Base-by-base conservation (phyloP, 345 rosid genomes). In the Trapa bicornis region DNA sequence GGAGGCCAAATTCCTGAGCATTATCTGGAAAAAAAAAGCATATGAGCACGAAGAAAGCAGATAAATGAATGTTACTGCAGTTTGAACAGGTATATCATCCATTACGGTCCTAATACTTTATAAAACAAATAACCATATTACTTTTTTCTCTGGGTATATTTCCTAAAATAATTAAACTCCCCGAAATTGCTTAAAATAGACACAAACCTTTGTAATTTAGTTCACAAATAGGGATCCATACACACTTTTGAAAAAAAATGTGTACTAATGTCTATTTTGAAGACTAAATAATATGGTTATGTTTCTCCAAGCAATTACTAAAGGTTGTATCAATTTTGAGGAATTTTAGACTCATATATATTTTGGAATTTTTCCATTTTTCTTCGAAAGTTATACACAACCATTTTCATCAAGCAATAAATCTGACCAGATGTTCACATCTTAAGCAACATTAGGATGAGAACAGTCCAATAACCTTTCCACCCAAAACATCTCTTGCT, bases 401-500 rank as follows among this genome's bases (percentile, higher is more conserved):
- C 36, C 37, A 60, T 32, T 60, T 60, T 14, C 36, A 60, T 29
- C 37, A 32, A 60, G 14, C 64, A 61, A 50, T 15, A 50, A 50
- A 50, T 50, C 56, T n/a, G n/a, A 54, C 8, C 10, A n/a, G 35
- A 54, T 54, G 17, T 4, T 1, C 33, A 54, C 60, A 14, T 9
- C 42, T 37, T 41, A 22, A 43, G 36, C 32, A 65, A 11, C 52
- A 65, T n/a, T 43, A 64, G 48, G 65, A 45, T 42, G 67, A 64
- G 11, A 6, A 13, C 14, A 37, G 11, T 41, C 2, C 14, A 71
- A 45, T 60, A 63, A 36, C 98, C 98, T 93, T 92, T 81, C 98
- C 98, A 64, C 98, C 98, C 56, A 92, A 83, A 77, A 86, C 97
- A 76, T 92, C 98, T 82, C 93, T 84, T 61, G 89, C 93, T 83